Evolutionary conservation across 768 basidiomycete species (phyloP).

Genomic region (Leccinum variicolor): DNA sequence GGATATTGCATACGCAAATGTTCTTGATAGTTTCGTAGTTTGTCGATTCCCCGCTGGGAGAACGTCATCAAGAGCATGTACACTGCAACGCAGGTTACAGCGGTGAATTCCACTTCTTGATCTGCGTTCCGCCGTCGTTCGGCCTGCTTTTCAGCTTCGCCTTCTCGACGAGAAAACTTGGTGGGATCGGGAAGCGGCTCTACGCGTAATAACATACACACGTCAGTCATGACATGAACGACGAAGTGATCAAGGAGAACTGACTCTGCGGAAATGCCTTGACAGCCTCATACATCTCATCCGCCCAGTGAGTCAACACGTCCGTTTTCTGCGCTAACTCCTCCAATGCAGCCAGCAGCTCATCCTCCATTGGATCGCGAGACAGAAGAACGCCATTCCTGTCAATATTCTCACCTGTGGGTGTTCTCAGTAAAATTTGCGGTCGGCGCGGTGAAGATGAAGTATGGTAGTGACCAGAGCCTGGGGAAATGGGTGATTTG

Average conservation of each 20-base stretch:
- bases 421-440: conserved; percentile 44
- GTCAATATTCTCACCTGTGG: conserved; percentile 36
- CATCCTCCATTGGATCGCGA: conserved; percentile 75
- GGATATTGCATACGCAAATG: conserved; percentile 79
- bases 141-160: conserved; percentile 71
- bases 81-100: conserved; percentile 81
- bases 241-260: conserved; percentile 27
- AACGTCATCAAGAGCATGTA: conserved; percentile 93
- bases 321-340: conserved; percentile 95
- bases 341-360: conserved; percentile 75
- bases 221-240: conserved; percentile 1
- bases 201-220: conserved; percentile 24
- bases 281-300: conserved; percentile 89
- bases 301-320: conserved; percentile 90
- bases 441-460: conserved; percentile 57
- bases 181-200: conserved; percentile 80
- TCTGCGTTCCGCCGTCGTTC: conserved; percentile 67
- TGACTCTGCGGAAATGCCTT: conserved; percentile 81
- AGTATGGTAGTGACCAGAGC: conserved; percentile 35
- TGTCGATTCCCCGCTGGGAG: conserved; percentile 89
- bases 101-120: conserved; percentile 77
- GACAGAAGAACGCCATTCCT: conserved; percentile 22
- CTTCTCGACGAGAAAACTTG: conserved; percentile 68
- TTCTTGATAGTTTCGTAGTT: conserved; percentile 73
- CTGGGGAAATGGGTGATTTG: conserved; percentile 36